Conservation (phyloP, 164 flowering plant genomes). For the Chimonanthus salicifolius region DNA sequence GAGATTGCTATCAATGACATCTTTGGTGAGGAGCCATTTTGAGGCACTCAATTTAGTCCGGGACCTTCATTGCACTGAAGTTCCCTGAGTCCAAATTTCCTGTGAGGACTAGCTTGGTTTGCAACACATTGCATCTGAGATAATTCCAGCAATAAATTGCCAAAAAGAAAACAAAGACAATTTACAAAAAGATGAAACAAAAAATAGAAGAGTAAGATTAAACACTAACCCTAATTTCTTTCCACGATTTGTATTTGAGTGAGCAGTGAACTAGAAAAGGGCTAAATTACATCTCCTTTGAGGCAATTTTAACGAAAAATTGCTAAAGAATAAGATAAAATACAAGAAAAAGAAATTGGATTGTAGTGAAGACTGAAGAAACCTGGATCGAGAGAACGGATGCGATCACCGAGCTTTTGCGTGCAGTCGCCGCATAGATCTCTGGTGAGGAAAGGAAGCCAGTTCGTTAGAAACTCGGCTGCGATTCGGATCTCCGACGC, state of each 20-base stretch:
- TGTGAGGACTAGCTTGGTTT: not conserved
- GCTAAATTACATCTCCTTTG: not conserved
- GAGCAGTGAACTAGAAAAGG: not conserved
- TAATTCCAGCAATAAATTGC: not conserved
- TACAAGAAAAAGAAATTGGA: not conserved
- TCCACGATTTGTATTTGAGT: not conserved
- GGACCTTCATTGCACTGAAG: too few relatives aligned
- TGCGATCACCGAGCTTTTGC: slow-evolving; percentile 37
- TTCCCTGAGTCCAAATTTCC: not conserved
- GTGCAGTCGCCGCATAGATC: slow-evolving; percentile 63
- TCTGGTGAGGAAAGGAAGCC: slow-evolving; percentile 68
- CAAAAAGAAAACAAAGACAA: not conserved
- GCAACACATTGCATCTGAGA: not conserved
- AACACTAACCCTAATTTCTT: slow-evolving; percentile 1
- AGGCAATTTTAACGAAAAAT: not conserved
- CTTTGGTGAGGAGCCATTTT: too few relatives aligned
- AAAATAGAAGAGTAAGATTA: not conserved
- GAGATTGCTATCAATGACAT: too few relatives aligned
- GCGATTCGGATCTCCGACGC: slow-evolving; percentile 60
- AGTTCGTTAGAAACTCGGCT: slow-evolving; percentile 61
- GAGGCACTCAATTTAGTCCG: too few relatives aligned
- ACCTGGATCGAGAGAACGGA: slow-evolving; percentile 52
- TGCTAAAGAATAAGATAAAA: not conserved
- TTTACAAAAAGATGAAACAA: not conserved
- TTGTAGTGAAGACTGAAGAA: too few relatives aligned